Evolutionary conservation across 2,329 filamentous ascomycete species (phyloP).

Genomic region (Plectosphaerella plurivora): DNA sequence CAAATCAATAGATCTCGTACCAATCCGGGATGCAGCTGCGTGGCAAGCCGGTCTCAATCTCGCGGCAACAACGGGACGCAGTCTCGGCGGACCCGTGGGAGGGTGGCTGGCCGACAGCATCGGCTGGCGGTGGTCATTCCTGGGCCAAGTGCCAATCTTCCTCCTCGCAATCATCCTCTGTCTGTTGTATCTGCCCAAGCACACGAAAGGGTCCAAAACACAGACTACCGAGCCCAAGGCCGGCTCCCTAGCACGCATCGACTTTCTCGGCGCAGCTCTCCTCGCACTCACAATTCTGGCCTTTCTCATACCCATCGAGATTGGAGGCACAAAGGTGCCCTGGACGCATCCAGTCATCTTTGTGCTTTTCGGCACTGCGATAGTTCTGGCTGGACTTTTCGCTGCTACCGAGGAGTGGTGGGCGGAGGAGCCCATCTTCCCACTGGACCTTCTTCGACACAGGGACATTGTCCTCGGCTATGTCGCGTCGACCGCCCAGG

Average conservation of each 20-base stretch:
- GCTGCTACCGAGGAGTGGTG: constrained; percentile 14
- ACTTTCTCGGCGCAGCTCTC: constrained; percentile 52
- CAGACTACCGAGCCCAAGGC: background rate
- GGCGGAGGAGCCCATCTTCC: constrained; percentile 54
- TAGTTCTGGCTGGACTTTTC: constrained; percentile 6
- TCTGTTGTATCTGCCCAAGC: constrained; percentile 44
- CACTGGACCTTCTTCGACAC: constrained; percentile 46
- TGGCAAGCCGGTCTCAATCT: constrained; percentile 52
- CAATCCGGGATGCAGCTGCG: constrained; percentile 44
- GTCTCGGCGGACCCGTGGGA: constrained; percentile 49
- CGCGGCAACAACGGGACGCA: constrained; percentile 44
- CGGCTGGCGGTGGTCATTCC: constrained; percentile 58
- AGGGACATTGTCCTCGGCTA: constrained; percentile 50
- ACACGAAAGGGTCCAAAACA: background rate
- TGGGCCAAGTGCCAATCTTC: constrained; percentile 58
- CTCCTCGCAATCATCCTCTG: constrained; percentile 48
- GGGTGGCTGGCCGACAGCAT: constrained; percentile 60
- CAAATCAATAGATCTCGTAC: constrained; percentile 37
- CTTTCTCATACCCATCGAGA: constrained; percentile 50
- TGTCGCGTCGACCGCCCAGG: constrained; percentile 46
- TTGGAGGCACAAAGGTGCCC: constrained; percentile 50
- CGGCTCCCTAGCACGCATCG: constrained; percentile 34
- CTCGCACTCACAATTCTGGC: constrained; percentile 54
- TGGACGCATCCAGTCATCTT: constrained; percentile 46
- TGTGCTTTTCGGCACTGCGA: constrained; percentile 27